phyloP scores from a whole-genome alignment of 768 basidiomycete species.

The Fibroporia radiculosa region DNA sequence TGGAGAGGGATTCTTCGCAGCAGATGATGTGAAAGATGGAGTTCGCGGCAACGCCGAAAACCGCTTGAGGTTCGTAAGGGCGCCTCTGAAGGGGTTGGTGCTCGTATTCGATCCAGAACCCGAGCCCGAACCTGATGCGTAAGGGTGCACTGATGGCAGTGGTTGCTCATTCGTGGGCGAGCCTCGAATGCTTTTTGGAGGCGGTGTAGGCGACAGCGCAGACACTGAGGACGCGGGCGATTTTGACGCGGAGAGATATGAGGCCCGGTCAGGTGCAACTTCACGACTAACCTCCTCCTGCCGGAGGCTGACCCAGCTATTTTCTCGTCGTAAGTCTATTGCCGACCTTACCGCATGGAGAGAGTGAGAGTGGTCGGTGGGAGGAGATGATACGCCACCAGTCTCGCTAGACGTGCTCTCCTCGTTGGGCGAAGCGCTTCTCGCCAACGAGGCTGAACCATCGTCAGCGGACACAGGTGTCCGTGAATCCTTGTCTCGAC shows the following conservation, averaged over 20 bases:
- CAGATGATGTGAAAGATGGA: constrained; percentile 45
- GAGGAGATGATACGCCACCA: neutral
- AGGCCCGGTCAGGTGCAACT: constrained; percentile 12
- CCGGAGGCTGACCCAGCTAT: constrained; percentile 23
- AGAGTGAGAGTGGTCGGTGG: neutral
- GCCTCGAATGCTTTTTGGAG: constrained; percentile 11
- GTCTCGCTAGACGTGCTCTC: too few relatives aligned
- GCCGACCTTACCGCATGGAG: constrained; percentile 5
- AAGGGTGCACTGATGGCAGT: neutral
- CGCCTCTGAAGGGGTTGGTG: constrained; percentile 15
- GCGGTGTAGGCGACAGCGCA: constrained; percentile 9
- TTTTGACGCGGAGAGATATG: constrained; percentile 4
- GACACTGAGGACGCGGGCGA: constrained; percentile 10
- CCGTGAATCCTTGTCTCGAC: too few relatives aligned
- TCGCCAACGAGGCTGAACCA: too few relatives aligned
- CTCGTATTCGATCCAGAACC: constrained; percentile 1
- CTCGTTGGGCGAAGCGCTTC: too few relatives aligned
- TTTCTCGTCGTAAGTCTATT: constrained; percentile 17
- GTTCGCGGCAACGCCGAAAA: constrained; percentile 58
- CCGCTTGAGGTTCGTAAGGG: constrained; percentile 30
- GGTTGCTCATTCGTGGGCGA: constrained; percentile 10
- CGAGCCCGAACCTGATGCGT: too few relatives aligned
- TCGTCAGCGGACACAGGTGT: too few relatives aligned
- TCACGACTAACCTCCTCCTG: constrained; percentile 6
- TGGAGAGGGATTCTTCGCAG: constrained; percentile 7